Conservation (phyloP, 2,329 filamentous ascomycete genomes). For the Sclerotinia trifoliorum region DNA sequence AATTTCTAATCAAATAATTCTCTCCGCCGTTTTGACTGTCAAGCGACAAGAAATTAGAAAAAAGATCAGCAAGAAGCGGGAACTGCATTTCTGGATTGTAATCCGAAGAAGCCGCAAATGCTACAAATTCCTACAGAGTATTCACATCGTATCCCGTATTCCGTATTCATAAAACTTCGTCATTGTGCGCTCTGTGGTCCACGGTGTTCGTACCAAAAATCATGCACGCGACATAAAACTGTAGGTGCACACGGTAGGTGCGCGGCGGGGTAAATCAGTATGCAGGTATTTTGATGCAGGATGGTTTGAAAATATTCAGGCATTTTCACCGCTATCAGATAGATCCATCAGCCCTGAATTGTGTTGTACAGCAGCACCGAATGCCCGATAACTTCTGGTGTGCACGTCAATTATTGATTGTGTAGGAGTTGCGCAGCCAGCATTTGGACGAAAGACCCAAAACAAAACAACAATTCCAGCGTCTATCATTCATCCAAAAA, state of each 20-base stretch:
- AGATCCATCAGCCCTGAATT: background rate
- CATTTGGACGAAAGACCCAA: background rate
- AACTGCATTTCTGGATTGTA: background rate
- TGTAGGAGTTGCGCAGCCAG: background rate
- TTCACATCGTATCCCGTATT: background rate
- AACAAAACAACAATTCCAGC: background rate
- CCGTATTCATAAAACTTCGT: conserved; percentile 6
- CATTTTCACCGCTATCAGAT: background rate
- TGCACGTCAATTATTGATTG: background rate
- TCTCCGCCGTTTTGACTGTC: background rate
- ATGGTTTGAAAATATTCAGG: background rate
- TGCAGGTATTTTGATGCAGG: background rate
- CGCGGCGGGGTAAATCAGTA: background rate
- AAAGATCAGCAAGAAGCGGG: background rate
- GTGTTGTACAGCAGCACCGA: background rate
- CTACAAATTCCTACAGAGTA: background rate
- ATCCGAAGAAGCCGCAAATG: conserved; percentile 12
- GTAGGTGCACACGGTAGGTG: background rate
- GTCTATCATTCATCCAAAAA: background rate
- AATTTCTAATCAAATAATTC: background rate
- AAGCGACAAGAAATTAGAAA: conserved; percentile 3
- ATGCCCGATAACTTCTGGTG: background rate
- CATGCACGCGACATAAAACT: background rate
- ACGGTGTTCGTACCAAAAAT: background rate
- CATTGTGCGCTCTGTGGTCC: conserved; percentile 8